A percentile compares a stretch with the other conserved stretches of the same genome.
phyloP scores from a whole-genome alignment of 352 stramenopile genomes.

The Detonula confervacea region DNA sequence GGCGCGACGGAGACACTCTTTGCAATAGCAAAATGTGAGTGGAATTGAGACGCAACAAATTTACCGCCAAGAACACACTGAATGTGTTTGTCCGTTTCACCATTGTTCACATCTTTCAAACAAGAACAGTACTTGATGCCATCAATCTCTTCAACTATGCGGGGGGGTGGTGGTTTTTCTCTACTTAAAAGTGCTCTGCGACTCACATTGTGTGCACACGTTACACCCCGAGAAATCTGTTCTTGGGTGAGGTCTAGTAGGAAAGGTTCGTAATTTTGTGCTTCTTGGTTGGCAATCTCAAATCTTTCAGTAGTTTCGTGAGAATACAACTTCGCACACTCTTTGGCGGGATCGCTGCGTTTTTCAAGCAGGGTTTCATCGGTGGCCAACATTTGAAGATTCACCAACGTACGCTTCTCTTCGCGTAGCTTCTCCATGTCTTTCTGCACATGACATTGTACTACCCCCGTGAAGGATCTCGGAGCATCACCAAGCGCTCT shows the following conservation, averaged over 20 bases:
- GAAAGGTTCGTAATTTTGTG: not conserved
- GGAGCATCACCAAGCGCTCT: slow-evolving; percentile 1
- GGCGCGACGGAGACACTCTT: not conserved
- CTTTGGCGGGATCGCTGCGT: not conserved
- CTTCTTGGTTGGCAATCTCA: not conserved
- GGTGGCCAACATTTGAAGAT: not conserved
- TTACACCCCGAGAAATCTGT: not conserved
- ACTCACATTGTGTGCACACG: not conserved
- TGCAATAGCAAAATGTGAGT: not conserved
- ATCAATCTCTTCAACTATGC: not conserved
- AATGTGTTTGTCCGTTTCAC: not conserved
- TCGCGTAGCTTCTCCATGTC: not conserved
- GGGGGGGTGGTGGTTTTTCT: not conserved
- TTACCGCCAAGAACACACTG: not conserved
- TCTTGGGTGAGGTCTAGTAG: not conserved
- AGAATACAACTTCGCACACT: not conserved
- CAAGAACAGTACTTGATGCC: not conserved
- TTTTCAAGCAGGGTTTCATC: not conserved
- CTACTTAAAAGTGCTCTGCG: not conserved
- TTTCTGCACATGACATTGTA: not conserved
- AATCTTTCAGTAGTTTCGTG: not conserved
- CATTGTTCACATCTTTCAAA: not conserved
- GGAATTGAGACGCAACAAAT: not conserved
- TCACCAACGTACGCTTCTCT: not conserved
- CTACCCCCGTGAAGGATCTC: slow-evolving; percentile 4